phyloP scores from a whole-genome alignment of 208 protist genomes.

The Acanthamoeba royreba region DNA sequence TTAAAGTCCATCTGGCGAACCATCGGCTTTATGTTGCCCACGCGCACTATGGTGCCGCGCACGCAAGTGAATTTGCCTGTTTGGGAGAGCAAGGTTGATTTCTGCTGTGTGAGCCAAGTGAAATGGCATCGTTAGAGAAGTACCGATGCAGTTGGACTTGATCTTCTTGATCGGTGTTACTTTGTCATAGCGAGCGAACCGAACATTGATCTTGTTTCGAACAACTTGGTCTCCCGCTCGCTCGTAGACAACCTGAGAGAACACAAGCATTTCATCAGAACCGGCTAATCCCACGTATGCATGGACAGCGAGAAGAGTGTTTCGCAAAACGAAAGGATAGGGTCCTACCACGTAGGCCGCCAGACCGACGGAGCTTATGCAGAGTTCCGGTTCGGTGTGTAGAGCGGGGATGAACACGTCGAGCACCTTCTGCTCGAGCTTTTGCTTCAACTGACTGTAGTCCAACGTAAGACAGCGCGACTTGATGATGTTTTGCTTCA shows the following conservation, averaged over 20 bases:
- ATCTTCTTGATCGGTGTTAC: slow-evolving; percentile 42
- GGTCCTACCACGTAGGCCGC: background rate
- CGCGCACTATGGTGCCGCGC: slow-evolving; percentile 82
- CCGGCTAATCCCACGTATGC: background rate
- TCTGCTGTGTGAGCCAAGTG: slow-evolving; percentile 25
- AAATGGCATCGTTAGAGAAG: slow-evolving; percentile 64
- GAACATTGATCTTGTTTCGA: slow-evolving; percentile 1
- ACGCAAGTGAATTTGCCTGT: slow-evolving; percentile 77
- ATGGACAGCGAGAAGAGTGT: background rate
- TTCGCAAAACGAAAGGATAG: background rate
- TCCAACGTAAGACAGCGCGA: background rate
- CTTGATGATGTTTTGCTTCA: background rate
- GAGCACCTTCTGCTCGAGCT: background rate
- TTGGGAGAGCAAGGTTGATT: background rate
- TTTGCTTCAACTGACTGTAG: background rate
- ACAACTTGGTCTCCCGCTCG: background rate
- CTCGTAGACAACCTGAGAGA: background rate
- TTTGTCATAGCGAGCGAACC: background rate
- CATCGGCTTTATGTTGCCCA: slow-evolving; percentile 80
- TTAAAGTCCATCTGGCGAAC: slow-evolving; percentile 75
- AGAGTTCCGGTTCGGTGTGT: background rate
- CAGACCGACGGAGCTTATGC: background rate
- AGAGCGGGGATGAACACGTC: background rate
- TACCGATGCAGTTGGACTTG: slow-evolving; percentile 49
- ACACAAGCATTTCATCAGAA: background rate